Base-by-base conservation (phyloP, 1,139 yeast species). In the Suhomyces guaymorum region DNA sequence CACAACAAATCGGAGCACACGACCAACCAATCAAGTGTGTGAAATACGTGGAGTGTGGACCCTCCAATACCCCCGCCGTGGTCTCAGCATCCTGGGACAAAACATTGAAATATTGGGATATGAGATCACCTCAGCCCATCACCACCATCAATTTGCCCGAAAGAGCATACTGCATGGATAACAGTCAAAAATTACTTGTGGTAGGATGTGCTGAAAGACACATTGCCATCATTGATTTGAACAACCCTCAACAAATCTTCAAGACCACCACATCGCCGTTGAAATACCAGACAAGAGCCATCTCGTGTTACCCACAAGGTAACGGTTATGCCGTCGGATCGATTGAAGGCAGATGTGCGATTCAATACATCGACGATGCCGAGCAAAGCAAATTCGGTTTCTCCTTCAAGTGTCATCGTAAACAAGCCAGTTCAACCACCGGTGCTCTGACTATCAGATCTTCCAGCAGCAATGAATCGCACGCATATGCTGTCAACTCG, bases 81-180 rank as follows among this genome's bases (percentile, higher is more conserved):
- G 97, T 90, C 2, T 80, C 92, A 28, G 96, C 96, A 10, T 87
- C 97, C 5, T 92, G 97, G 97, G 98, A 94, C 61, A 89, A 89
- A 61, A 89, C 97, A 0, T 65, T 94, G 46, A 80, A 79, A 55
- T 94, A 92, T 62, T 89, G 97, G 97, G 97, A 92, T 60, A 72
- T 85, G 64, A 80, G 97, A 55, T 81, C 82, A 45, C 94, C 86
- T 27, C 84, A 78, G 48, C 95, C 98, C 7, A 76, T 90, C 18
- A 77, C 90, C 15, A 85, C 95, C 4, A 65, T 94, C 15, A 76
- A 76, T 50, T 69, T 92, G 57, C 96, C 97, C 0, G 98, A 92
- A 47, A 70, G 97, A 41, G 96, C 88, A 2, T 92, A 89, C 62
- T 69, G 90, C 5, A 86, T 92, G 96, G 97, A 90, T 57, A 60